phyloP scores from a whole-genome alignment of 176 grass and related monocot species.

The Lolium rigidum region DNA sequence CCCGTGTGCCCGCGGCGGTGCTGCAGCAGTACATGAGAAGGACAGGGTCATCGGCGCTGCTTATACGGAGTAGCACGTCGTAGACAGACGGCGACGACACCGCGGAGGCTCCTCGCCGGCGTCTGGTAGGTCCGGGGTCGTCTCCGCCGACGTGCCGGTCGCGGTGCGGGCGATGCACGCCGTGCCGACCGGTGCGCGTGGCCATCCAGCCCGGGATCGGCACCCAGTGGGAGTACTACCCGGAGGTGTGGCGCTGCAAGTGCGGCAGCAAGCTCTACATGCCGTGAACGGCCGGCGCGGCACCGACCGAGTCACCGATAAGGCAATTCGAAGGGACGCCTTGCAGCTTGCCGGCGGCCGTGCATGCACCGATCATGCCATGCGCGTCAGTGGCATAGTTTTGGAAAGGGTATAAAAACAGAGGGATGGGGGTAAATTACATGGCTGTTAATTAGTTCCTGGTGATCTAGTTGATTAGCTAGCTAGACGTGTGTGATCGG shows the following conservation, averaged over 20 bases:
- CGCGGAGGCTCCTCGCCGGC: neutral
- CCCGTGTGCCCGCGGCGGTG: neutral
- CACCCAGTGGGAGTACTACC: slow-evolving; percentile 83
- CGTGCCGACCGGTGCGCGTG: slow-evolving; percentile 52
- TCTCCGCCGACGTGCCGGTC: neutral
- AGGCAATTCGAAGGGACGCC: too few species aligned
- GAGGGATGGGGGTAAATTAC: neutral
- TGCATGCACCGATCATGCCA: neutral
- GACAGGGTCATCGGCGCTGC: neutral
- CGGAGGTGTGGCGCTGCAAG: slow-evolving; percentile 91
- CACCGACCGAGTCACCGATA: too few species aligned
- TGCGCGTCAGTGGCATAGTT: slow-evolving; percentile 6
- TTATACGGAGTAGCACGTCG: neutral
- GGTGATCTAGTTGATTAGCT: neutral
- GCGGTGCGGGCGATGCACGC: neutral
- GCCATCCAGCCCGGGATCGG: slow-evolving; percentile 63
- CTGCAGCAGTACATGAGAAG: slow-evolving; percentile 10
- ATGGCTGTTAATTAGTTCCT: neutral
- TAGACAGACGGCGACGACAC: neutral
- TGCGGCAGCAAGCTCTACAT: slow-evolving; percentile 81
- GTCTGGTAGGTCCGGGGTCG: neutral
- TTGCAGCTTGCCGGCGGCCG: neutral
- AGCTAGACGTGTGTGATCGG: slow-evolving; percentile 3
- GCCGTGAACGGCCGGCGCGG: slow-evolving; percentile 54
- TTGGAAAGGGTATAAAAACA: slow-evolving; percentile 19